Conservation (phyloP, 768 basidiomycete genomes). For the Mycena capillaripes region DNA sequence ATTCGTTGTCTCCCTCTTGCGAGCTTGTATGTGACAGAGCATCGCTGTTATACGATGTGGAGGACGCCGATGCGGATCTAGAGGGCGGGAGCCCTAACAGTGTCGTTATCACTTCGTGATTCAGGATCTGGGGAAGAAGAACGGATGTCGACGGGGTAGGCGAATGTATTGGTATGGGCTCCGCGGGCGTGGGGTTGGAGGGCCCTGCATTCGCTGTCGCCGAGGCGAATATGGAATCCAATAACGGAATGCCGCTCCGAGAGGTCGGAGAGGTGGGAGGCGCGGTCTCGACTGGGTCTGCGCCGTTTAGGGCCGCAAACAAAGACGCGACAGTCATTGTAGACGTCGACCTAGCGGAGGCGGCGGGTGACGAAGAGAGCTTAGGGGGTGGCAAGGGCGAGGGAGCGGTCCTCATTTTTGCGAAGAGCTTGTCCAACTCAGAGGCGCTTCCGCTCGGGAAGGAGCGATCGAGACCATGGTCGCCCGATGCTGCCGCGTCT, state of each 20-base stretch:
- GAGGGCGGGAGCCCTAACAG: slow-evolving; percentile 70
- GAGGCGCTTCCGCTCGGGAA: slow-evolving; percentile 48
- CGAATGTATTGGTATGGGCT: slow-evolving; percentile 31
- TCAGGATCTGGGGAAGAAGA: slow-evolving; percentile 71
- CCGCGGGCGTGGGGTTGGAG: slow-evolving; percentile 6
- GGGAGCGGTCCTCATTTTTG: slow-evolving; percentile 50
- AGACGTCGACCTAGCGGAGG: slow-evolving; percentile 49
- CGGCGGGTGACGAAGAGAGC: slow-evolving; percentile 37
- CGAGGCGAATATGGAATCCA: slow-evolving; percentile 84
- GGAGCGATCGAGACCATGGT: slow-evolving; percentile 2
- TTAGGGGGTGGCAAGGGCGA: slow-evolving; percentile 29
- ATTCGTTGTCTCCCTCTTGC: slow-evolving; percentile 73
- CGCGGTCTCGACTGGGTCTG: slow-evolving; percentile 36
- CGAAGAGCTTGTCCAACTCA: slow-evolving; percentile 64
- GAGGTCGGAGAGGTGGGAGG: slow-evolving; percentile 49
- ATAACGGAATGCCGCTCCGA: slow-evolving; percentile 68
- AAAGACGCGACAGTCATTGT: slow-evolving; percentile 63
- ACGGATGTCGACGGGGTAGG: slow-evolving; percentile 34
- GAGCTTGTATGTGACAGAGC: slow-evolving; percentile 58
- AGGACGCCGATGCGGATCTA: slow-evolving; percentile 57
- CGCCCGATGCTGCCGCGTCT: slow-evolving; percentile 23
- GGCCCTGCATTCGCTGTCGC: slow-evolving; percentile 55
- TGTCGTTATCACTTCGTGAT: slow-evolving; percentile 76
- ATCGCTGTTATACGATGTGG: slow-evolving; percentile 47
- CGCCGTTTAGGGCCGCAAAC: slow-evolving; percentile 55